Evolutionary conservation across 2,329 filamentous ascomycete species (phyloP), one percentile per base, ranked within the genome.

Genomic region (Myriangium duriaei): DNA sequence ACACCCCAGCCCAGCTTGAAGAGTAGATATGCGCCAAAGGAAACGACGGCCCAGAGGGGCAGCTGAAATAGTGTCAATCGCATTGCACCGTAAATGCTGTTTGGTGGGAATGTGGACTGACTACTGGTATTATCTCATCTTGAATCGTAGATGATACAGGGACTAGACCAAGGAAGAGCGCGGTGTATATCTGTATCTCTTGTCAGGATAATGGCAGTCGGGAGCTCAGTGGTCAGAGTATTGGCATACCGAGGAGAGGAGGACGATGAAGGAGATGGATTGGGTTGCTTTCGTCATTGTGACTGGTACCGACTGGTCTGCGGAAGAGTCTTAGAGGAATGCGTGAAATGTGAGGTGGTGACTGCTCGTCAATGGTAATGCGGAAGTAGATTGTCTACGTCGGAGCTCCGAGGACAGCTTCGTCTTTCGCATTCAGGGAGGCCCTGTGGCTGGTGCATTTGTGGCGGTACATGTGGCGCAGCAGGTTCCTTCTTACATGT

Each of bases 211-310:
- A 49, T 18, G 10, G 16, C n/a, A 24, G 32, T 36, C 33, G 30
- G 17, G 18, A 9, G 18, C n/a, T n/a, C n/a, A n/a, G n/a, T n/a
- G 35, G 29, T 30, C 9, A 17, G 34, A 18, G 19, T 34, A 31
- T 34, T 32, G 42, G 47, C 75, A 51, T 79, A 95, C 87, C 26
- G 87, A 93, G 52, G 83, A 84, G 62, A 91, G 73, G 51, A 95
- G 72, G 53, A 95, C 76, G 54, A 77, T 79, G 54, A 94, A 71
- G 45, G 86, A 93, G 57, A 95, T 79, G 47, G 84, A 88, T 63
- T 96, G 87, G 60, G 84, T 79, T 14, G 91, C 91, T 63, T 87
- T 85, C 49, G 91, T 94, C 91, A 96, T 96, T 47, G 48, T 78
- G 64, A 9, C 24, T 11, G 19, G 24, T 10, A 11, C 36, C 34